Conservation (phyloP, 345 rosid genomes). For the Noccaea bulbosa region DNA sequence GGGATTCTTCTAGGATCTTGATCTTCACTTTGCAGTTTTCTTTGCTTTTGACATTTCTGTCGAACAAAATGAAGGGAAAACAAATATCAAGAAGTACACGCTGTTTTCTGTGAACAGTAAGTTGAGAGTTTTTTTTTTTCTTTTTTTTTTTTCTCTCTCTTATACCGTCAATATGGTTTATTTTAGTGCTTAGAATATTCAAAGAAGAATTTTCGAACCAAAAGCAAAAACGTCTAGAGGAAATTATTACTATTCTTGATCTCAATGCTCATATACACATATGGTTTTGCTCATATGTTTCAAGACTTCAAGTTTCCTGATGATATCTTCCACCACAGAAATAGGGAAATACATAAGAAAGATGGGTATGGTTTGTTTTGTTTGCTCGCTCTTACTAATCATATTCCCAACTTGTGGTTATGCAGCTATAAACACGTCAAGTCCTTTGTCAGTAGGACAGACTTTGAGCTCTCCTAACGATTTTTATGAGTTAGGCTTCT, state of each 20-base stretch:
- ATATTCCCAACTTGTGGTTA: slow-evolving; percentile 25
- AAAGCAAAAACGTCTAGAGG: not conserved
- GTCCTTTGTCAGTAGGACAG: slow-evolving; percentile 38
- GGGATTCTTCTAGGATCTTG: too few species aligned
- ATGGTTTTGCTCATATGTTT: slow-evolving; percentile 6
- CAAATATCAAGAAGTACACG: not conserved
- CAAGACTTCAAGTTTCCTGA: not conserved
- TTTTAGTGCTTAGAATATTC: slow-evolving; percentile 15
- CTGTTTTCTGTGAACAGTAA: slow-evolving; percentile 34
- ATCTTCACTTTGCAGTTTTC: too few species aligned
- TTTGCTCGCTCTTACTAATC: slow-evolving; percentile 24
- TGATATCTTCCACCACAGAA: slow-evolving; percentile 10
- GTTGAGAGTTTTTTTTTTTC: slow-evolving; percentile 14
- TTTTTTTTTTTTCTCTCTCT: not conserved
- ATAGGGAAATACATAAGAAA: slow-evolving; percentile 3
- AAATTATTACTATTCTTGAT: too few species aligned
- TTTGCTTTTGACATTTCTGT: too few species aligned
- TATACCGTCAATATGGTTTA: slow-evolving; percentile 4
- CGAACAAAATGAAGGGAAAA: too few species aligned
- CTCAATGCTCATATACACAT: not conserved
- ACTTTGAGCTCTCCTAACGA: slow-evolving; percentile 39
- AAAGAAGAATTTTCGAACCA: slow-evolving; percentile 18
- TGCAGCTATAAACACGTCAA: slow-evolving; percentile 39
- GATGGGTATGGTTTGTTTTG: slow-evolving; percentile 22
- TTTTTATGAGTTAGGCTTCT: slow-evolving; percentile 48